Conservation (phyloP, 1,139 yeast species). For the Oligophagozyma castellii region DNA sequence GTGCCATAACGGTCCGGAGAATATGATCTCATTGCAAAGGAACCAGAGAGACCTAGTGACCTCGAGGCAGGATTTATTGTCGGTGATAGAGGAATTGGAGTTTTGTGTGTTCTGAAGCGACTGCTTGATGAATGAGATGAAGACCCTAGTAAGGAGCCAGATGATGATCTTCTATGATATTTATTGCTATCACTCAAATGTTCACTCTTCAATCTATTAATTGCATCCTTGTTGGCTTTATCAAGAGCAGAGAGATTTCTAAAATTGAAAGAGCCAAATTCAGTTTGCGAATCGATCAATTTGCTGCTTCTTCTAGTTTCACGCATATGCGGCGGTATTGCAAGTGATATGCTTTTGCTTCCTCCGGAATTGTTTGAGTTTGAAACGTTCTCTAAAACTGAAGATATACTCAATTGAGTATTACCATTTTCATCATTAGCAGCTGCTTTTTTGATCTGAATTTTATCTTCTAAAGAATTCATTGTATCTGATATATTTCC, state of each 20-base stretch:
- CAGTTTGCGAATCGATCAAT: slow-evolving; percentile 57
- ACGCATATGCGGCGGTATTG: slow-evolving; percentile 42
- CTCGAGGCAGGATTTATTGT: slow-evolving; percentile 3
- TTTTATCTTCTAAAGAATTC: background rate
- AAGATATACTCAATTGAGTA: slow-evolving; percentile 19
- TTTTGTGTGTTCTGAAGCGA: slow-evolving; percentile 2
- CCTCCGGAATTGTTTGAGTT: slow-evolving; percentile 18
- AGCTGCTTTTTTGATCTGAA: slow-evolving; percentile 4
- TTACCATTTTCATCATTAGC: slow-evolving; percentile 15
- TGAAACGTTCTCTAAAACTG: slow-evolving; percentile 18
- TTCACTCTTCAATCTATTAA: slow-evolving; percentile 72
- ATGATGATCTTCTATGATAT: slow-evolving; percentile 16
- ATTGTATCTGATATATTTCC: slow-evolving; percentile 4
- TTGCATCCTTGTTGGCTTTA: slow-evolving; percentile 86
- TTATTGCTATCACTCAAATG: slow-evolving; percentile 38
- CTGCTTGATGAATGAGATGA: slow-evolving; percentile 19
- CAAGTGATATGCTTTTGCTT: slow-evolving; percentile 29
- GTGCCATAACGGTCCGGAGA: slow-evolving; percentile 18
- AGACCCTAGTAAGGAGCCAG: slow-evolving; percentile 24
- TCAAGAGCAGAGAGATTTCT: slow-evolving; percentile 82
- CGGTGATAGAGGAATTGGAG: slow-evolving; percentile 1
- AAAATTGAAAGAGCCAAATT: slow-evolving; percentile 88
- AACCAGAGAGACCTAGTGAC: slow-evolving; percentile 11
- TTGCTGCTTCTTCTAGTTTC: slow-evolving; percentile 50
- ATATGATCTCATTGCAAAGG: slow-evolving; percentile 15